Conservation (phyloP, 2,329 filamentous ascomycete genomes). For the Cordyceps cateniannulata region DNA sequence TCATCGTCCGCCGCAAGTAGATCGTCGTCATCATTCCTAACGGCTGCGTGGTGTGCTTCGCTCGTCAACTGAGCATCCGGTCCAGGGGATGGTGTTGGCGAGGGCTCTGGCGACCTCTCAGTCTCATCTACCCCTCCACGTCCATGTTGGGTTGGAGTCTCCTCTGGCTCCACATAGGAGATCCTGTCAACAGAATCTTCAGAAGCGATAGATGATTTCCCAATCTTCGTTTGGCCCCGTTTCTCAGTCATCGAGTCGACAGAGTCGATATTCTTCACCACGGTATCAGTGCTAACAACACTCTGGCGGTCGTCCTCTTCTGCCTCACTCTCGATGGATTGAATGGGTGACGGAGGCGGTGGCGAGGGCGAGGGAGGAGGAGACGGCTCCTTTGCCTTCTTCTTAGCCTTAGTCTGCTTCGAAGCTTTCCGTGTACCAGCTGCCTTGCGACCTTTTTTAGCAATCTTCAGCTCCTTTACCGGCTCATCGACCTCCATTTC, state of each 20-base stretch:
- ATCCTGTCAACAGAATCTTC: conserved; percentile 10
- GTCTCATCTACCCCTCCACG: conserved; percentile 9
- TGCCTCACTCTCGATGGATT: conserved; percentile 5
- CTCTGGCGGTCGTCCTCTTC: conserved; percentile 30
- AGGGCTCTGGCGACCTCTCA: conserved; percentile 12
- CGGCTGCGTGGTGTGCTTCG: conserved; percentile 9
- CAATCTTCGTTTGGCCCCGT: background rate
- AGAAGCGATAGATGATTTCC: background rate
- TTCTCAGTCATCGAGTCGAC: background rate
- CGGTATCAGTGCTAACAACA: conserved; percentile 35
- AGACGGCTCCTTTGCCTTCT: conserved; percentile 33
- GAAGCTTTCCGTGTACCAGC: conserved; percentile 42
- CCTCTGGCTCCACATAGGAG: conserved; percentile 8
- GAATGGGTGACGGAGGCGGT: conserved; percentile 14
- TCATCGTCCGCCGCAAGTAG: conserved; percentile 4
- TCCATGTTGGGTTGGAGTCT: conserved; percentile 21
- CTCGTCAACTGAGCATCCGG: conserved; percentile 13
- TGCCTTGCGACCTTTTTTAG: conserved; percentile 50
- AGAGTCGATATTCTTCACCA: conserved; percentile 26
- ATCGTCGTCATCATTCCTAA: conserved; percentile 9
- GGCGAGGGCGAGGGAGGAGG: conserved; percentile 19
- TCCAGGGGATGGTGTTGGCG: conserved; percentile 12
- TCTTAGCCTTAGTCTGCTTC: conserved; percentile 36
- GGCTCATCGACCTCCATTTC: conserved; percentile 38
- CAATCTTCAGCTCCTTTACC: conserved; percentile 33